Evolutionary conservation across 768 basidiomycete species (phyloP), one percentile per base, ranked within the genome.

Genomic region (Hemileccinum impolitum): DNA sequence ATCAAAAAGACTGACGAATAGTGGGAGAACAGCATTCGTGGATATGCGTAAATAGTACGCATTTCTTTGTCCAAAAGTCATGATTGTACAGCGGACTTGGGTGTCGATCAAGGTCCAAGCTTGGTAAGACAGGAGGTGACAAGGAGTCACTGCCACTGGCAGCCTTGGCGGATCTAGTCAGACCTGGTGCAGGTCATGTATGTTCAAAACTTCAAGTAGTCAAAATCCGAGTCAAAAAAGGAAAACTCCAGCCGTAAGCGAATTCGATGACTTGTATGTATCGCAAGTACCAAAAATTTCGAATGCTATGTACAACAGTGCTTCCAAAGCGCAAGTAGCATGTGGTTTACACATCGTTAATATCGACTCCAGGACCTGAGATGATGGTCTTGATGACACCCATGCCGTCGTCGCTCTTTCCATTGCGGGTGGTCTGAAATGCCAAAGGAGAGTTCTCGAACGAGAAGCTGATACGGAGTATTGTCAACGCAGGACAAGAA

Each of bases 381-480:
- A 94, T 92, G 54, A 95, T 84, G 30, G 81, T 84, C 70, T 96
- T 95, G 63, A 95, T 94, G 37, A 94, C 85, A 30, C 79, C 79
- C 68, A 85, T 90, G 40, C 94, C 94, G 62, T 97, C 90, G 46
- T 79, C 74, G 41, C 91, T 85, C 75, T 86, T 90, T 25, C 94
- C 92, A 17, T 71, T 66, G 50, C 82, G 79, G 32, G 88, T 96
- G 13, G 86, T 82, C 48, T 87, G 72, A 77, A 97, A 96, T 2
- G 94, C 95, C 43, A 73, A 72, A 19, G 80, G 69, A 41, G 93
- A 90, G 12, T 93, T 76, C 35, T 84, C 75, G 65, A 97, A 97
- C 31, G 75, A 63, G 70, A 80, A 92, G 17, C 87, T 86, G 60
- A 48, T 15, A 15, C 30, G 14, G 26, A 43, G 41, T 13, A 13